These are phyloP conservation scores for Aspergillus saccharolyticus DNA, from an alignment of 495 filamentous ascomycete species.

Conservation along the genomic window DNA sequence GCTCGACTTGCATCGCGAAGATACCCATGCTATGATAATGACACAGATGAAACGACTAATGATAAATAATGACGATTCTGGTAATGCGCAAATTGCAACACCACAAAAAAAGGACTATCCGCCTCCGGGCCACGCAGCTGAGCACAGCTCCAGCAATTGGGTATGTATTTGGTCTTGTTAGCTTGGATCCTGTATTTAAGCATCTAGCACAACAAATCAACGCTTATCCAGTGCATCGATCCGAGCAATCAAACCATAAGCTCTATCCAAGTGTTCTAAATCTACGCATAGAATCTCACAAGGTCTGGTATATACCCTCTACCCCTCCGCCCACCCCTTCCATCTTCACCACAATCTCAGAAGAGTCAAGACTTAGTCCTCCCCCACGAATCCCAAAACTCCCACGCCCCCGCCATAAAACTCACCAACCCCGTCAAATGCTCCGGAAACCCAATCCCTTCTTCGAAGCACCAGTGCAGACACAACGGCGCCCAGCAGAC, in stretches of 20 bases:
- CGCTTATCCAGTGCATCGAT: constrained; percentile 7
- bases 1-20: too few relatives aligned
- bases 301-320: too few relatives aligned
- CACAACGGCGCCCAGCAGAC: constrained; percentile 56
- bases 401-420: constrained; percentile 51
- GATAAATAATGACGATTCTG: too few relatives aligned
- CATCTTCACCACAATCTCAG: neutral
- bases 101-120: too few relatives aligned
- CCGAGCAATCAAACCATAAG: too few relatives aligned
- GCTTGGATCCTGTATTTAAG: neutral
- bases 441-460: constrained; percentile 65
- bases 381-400: constrained; percentile 33
- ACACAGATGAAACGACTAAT: too few relatives aligned
- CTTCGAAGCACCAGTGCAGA: constrained; percentile 76
- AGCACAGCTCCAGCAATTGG: too few relatives aligned
- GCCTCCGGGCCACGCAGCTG: too few relatives aligned
- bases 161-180: neutral
- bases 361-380: constrained; percentile 22
- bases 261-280: too few relatives aligned
- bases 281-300: neutral
- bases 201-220: constrained; percentile 4
- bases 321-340: too few relatives aligned
- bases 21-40: too few relatives aligned
- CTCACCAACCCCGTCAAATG: constrained; percentile 61
- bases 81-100: too few relatives aligned